These are phyloP conservation scores for Melastoma candidum DNA, from an alignment of 441 rosid genomes.

Conservation along the genomic window DNA sequence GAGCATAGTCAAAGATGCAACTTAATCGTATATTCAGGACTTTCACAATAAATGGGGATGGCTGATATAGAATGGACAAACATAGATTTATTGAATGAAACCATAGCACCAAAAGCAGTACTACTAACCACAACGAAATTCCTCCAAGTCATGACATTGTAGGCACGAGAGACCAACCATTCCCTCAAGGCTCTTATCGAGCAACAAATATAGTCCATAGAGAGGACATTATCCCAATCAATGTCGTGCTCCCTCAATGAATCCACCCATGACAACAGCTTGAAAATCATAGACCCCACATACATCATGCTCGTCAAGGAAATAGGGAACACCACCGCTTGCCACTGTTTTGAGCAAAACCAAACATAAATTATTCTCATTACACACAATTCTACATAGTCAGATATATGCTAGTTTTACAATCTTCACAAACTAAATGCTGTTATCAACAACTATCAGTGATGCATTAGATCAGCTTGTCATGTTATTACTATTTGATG, in stretches of 20 bases:
- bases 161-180: slow-evolving; percentile 23
- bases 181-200: slow-evolving; percentile 19
- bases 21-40: no score
- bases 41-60: no score
- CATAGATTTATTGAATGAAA: no score
- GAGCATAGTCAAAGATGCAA: no score
- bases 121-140: slow-evolving; percentile 61
- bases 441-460: no score
- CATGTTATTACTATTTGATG: no score
- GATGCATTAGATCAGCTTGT: no score
- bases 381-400: slow-evolving; percentile 6
- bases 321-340: slow-evolving; percentile 71
- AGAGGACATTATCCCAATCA: slow-evolving; percentile 22
- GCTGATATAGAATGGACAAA: not conserved
- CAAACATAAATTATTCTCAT: slow-evolving; percentile 31
- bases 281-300: slow-evolving; percentile 50
- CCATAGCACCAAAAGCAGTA: no score
- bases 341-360: slow-evolving; percentile 65
- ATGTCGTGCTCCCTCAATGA: slow-evolving; percentile 28
- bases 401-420: no score
- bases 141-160: slow-evolving; percentile 59
- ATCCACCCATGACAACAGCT: slow-evolving; percentile 32
- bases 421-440: no score
- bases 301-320: slow-evolving; percentile 67
- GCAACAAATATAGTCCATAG: slow-evolving; percentile 18